Evolutionary conservation across 2,329 filamentous ascomycete genomes (phyloP).

Genomic region (Epicoccum nigrum): DNA sequence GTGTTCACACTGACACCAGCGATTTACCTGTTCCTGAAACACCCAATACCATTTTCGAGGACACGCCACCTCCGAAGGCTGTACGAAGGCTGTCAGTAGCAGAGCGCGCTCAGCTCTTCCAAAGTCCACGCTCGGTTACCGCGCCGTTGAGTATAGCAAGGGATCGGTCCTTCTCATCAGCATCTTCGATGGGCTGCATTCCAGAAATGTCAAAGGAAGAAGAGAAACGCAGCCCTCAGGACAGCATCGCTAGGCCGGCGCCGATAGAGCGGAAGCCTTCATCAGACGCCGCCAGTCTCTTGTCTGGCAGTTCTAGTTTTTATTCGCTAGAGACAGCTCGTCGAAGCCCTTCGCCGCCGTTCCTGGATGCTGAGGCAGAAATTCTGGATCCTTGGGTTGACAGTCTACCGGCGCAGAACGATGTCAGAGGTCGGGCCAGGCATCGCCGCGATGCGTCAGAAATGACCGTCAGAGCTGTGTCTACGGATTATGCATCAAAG

Average conservation of each 20-base stretch:
- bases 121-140: constrained; percentile 37
- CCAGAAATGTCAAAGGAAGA: constrained; percentile 22
- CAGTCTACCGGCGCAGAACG: constrained; percentile 18
- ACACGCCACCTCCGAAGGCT: constrained; percentile 21
- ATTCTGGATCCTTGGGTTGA: constrained; percentile 39
- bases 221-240: constrained; percentile 6
- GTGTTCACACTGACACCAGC: constrained; percentile 40
- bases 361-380: constrained; percentile 38
- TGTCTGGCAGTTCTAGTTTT: constrained; percentile 48
- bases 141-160: constrained; percentile 24
- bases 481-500: constrained; percentile 20
- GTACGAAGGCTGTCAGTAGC: constrained; percentile 34
- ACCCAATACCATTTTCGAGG: constrained; percentile 26
- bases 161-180: constrained; percentile 19
- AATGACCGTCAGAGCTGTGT: constrained; percentile 40
- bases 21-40: constrained; percentile 34
- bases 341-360: constrained; percentile 28
- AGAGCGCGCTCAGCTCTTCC: constrained; percentile 41
- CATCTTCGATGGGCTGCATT: constrained; percentile 28
- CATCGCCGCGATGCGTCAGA: constrained; percentile 48
- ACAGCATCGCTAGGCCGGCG: constrained; percentile 12
- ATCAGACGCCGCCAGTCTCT: constrained; percentile 39
- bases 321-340: constrained; percentile 40
- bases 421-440: constrained; percentile 35
- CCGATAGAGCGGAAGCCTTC: constrained; percentile 31